Conservation (phyloP, 495 filamentous ascomycete species). For the Clohesyomyces aquaticus region DNA sequence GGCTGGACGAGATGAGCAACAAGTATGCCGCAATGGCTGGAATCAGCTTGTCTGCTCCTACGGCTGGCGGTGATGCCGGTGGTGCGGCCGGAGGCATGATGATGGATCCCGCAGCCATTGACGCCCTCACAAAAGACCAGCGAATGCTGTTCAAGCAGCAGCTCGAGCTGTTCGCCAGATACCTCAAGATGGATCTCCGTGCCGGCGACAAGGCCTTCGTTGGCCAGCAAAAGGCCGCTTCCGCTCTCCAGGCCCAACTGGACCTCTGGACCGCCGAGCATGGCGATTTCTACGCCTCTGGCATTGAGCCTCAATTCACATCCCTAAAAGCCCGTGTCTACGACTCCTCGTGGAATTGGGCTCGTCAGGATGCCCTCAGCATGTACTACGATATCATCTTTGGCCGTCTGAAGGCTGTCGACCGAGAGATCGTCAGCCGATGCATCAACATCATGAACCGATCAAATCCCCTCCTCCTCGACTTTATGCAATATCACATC, state of each 20-base stretch:
- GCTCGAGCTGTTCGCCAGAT: constrained; percentile 89
- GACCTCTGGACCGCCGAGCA: constrained; percentile 96
- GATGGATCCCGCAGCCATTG: constrained; percentile 98
- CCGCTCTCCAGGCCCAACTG: constrained; percentile 85
- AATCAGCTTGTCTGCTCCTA: constrained; percentile 77
- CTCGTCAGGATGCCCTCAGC: constrained; percentile 90
- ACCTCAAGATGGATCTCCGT: constrained; percentile 94
- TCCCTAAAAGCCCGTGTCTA: constrained; percentile 92
- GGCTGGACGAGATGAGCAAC: constrained; percentile 80
- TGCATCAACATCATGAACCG: constrained; percentile 99
- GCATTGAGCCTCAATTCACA: constrained; percentile 93
- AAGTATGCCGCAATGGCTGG: constrained; percentile 88
- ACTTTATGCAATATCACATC: constrained; percentile 99
- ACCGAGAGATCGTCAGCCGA: constrained; percentile 96
- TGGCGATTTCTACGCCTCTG: constrained; percentile 91
- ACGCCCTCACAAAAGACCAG: constrained; percentile 96
- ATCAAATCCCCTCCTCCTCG: constrained; percentile 89
- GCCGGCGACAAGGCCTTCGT: constrained; percentile 93
- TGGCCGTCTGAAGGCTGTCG: constrained; percentile 85
- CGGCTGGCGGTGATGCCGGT: constrained; percentile 74
- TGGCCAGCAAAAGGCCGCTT: constrained; percentile 77
- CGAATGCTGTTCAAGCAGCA: constrained; percentile 95
- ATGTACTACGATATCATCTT: constrained; percentile 99
- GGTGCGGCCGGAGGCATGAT: constrained; percentile 83
- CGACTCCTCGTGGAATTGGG: constrained; percentile 99